phyloP scores from a whole-genome alignment of 805 yeast genomes.

The Kodamaea hsintzibuensis region DNA sequence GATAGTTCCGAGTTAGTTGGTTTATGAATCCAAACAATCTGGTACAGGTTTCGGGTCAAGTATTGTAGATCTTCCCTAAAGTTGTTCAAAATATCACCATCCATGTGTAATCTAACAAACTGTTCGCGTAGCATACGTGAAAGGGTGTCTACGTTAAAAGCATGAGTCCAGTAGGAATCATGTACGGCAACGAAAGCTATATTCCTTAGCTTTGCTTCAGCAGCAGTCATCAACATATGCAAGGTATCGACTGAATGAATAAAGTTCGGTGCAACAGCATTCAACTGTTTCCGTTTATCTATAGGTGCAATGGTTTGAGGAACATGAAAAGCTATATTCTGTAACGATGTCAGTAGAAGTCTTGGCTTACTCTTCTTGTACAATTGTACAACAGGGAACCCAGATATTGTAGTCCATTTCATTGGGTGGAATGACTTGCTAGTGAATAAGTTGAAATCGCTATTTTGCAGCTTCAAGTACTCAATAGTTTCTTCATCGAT shows the following conservation, averaged over 20 bases:
- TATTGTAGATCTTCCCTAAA: constrained; percentile 28
- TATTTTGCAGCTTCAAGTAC: background rate
- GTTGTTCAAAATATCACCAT: constrained; percentile 22
- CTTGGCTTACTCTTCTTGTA: constrained; percentile 22
- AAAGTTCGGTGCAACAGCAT: constrained; percentile 45
- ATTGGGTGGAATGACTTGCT: constrained; percentile 30
- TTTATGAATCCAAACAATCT: constrained; percentile 33
- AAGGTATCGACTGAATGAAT: constrained; percentile 44
- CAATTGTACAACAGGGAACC: constrained; percentile 43
- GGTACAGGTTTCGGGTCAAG: constrained; percentile 25
- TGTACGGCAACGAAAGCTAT: constrained; percentile 42
- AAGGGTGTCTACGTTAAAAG: constrained; percentile 30
- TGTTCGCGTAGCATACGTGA: constrained; percentile 30
- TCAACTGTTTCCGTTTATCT: constrained; percentile 30
- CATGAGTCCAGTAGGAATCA: constrained; percentile 47
- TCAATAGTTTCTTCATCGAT: constrained; percentile 19
- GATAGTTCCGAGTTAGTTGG: constrained; percentile 11
- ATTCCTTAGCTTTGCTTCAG: constrained; percentile 18
- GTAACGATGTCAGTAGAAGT: constrained; percentile 23
- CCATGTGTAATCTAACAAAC: constrained; percentile 35
- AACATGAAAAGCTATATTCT: constrained; percentile 19
- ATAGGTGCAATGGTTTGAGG: constrained; percentile 25
- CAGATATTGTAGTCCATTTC: constrained; percentile 44
- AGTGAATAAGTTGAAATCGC: constrained; percentile 19
- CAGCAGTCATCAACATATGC: constrained; percentile 39